These are phyloP conservation scores for Jatropha curcas DNA, from an alignment of 345 rosid species.

Conservation along the genomic window DNA sequence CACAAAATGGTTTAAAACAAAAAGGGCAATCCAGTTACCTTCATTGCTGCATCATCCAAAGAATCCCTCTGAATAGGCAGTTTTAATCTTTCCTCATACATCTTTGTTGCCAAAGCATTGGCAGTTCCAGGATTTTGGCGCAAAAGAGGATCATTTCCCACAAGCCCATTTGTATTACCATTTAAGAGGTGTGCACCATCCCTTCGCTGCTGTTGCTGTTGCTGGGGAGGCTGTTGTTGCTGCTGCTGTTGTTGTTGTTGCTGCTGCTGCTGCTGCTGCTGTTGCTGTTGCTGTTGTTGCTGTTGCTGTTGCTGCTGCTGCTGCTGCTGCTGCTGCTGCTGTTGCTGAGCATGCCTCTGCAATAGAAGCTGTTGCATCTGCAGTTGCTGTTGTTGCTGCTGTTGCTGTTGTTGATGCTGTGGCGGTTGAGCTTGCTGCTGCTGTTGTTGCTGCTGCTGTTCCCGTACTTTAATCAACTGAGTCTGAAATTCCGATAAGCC, in stretches of 20 bases:
- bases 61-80: slow-evolving; percentile 82
- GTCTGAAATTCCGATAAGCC: slow-evolving; percentile 23
- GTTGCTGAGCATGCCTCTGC: slow-evolving; percentile 35
- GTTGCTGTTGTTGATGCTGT: slow-evolving; percentile 24
- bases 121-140: slow-evolving; percentile 79
- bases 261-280: slow-evolving; percentile 59
- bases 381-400: slow-evolving; percentile 27
- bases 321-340: slow-evolving; percentile 61
- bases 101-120: slow-evolving; percentile 76
- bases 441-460: slow-evolving; percentile 44
- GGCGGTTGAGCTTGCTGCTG: slow-evolving; percentile 24
- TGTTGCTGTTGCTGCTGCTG: slow-evolving; percentile 53
- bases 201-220: slow-evolving; percentile 73
- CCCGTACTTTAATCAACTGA: slow-evolving; percentile 61
- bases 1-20: not conserved
- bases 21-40: slow-evolving; percentile 45
- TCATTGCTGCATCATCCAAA: slow-evolving; percentile 76
- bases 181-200: slow-evolving; percentile 77
- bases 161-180: slow-evolving; percentile 78
- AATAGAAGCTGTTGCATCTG: slow-evolving; percentile 32
- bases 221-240: slow-evolving; percentile 48
- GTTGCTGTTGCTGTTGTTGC: slow-evolving; percentile 44
- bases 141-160: slow-evolving; percentile 73
- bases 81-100: slow-evolving; percentile 88
- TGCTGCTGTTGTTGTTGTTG: slow-evolving; percentile 49